Conservation (phyloP, 441 rosid species). For the Populus hybrid region DNA sequence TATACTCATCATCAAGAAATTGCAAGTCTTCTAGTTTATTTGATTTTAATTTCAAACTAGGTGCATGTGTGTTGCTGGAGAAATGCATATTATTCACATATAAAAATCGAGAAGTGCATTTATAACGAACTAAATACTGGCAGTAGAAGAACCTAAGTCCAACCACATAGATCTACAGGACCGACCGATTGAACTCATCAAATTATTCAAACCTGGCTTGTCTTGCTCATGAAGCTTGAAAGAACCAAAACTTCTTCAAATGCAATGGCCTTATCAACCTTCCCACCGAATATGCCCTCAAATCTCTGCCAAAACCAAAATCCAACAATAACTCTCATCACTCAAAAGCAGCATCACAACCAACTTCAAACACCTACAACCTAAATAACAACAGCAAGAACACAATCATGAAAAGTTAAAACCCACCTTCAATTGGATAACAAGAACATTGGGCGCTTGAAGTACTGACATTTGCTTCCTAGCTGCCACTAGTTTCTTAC, state of each 20-base stretch:
- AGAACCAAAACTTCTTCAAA: conserved; percentile 81
- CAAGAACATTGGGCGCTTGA: conserved; percentile 90
- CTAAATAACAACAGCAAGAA: not conserved
- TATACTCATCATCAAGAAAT: not conserved
- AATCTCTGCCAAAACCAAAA: conserved; percentile 60
- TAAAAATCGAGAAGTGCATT: not conserved
- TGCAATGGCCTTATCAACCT: conserved; percentile 74
- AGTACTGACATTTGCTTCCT: conserved; percentile 91
- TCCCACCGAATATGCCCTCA: conserved; percentile 79
- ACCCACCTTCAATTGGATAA: conserved; percentile 91
- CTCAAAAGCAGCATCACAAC: conserved; percentile 13
- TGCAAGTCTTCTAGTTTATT: not conserved
- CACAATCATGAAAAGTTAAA: not conserved
- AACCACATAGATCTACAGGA: not conserved
- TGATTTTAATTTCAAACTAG: not conserved
- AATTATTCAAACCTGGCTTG: conserved; percentile 61
- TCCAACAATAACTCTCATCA: conserved; percentile 15
- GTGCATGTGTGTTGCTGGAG: not conserved
- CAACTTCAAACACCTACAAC: not conserved
- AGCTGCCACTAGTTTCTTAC: conserved; percentile 91
- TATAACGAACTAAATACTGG: not conserved
- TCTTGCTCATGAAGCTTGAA: conserved; percentile 82
- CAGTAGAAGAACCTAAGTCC: not conserved
- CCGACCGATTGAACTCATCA: not conserved
- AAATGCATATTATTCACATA: not conserved